Conservation (phyloP, 225 moss, liverwort and hornwort genomes). For the Rhytidiadelphus loreus region DNA sequence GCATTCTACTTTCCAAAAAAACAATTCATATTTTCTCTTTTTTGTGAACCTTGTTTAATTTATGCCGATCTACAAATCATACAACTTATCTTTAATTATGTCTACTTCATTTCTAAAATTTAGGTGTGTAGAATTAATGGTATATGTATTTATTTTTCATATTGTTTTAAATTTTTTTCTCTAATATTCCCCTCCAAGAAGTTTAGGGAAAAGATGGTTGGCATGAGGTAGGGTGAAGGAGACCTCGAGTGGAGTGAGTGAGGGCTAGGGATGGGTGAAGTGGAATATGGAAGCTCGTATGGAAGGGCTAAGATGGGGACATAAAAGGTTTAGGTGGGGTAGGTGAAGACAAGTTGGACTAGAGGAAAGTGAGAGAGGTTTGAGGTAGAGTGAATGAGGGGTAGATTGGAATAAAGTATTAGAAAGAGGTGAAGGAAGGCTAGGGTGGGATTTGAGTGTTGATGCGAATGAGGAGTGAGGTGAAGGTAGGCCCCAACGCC, state of each 20-base stretch:
- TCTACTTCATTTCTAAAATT: not conserved
- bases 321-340: not conserved
- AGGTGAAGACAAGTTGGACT: not conserved
- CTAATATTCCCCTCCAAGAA: not conserved
- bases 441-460: not conserved
- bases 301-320: too few relatives aligned
- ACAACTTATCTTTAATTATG: not conserved
- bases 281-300: not conserved
- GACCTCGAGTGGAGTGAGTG: not conserved
- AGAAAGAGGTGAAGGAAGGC: not conserved
- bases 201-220: too few relatives aligned
- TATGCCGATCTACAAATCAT: not conserved
- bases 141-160: too few relatives aligned
- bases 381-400: not conserved
- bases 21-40: rapidly evolving
- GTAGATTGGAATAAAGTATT: not conserved
- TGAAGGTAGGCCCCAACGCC: not conserved
- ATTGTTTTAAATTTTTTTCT: too few relatives aligned
- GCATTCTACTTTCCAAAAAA: not conserved
- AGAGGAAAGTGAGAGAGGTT: not conserved
- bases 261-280: not conserved
- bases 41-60: not conserved
- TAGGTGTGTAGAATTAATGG: too few relatives aligned
- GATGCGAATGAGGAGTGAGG: not conserved
- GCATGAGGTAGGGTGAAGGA: too few relatives aligned